Evolutionary conservation across 78 protist genomes (phyloP), one percentile per base, ranked within the genome.

Genomic region (Dictyostelium citrinum): DNA sequence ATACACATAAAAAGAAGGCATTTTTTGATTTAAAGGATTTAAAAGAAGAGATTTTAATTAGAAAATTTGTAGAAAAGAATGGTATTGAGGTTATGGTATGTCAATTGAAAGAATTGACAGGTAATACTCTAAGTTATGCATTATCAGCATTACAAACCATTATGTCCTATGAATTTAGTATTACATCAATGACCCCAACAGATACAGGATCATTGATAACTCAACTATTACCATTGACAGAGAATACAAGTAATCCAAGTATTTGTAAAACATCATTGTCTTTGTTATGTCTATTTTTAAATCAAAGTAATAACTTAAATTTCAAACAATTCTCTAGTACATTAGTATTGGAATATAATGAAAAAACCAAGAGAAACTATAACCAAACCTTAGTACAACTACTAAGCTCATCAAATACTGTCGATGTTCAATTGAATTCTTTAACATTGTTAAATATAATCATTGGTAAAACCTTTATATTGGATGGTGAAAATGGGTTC

Each of bases 21-120:
- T 43, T 86, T n/a, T 86, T 86, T 45, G 84, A 86, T 77, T 77
- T 86, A 49, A 86, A 86, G 33, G 92, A 86, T 43, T 49, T 86
- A 27, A 76, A 86, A 43, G 92, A 86, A n/a, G 92, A 86, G 33
- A 43, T 0, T 5, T 75, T 35, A 60, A 43, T 64, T 11, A 74
- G 10, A n/a, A 51, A 64, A 14, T 86, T 86, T 74, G 71, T 86
- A 35, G 92, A 86, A 31, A 86, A 77, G 84, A 67, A 86, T 86
- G 92, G 92, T 17, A 76, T 86, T 22, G 72, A 37, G 3, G 10
- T 27, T 5, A 77, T 86, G 4, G 45, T n/a, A 4, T 60, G n/a
- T 58, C 92, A 86, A 37, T 22, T 86, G 27, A 45, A 55, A 1
- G 92, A 77, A 5, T 24, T 86, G 17, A 76, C 79, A 16, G 92